Percentiles rank a stretch among this genome's conserved stretches.
Evolutionary conservation across 371 early-diverging fungal species (phyloP).

Genomic region (Thermomucor indicae-seudaticae): DNA sequence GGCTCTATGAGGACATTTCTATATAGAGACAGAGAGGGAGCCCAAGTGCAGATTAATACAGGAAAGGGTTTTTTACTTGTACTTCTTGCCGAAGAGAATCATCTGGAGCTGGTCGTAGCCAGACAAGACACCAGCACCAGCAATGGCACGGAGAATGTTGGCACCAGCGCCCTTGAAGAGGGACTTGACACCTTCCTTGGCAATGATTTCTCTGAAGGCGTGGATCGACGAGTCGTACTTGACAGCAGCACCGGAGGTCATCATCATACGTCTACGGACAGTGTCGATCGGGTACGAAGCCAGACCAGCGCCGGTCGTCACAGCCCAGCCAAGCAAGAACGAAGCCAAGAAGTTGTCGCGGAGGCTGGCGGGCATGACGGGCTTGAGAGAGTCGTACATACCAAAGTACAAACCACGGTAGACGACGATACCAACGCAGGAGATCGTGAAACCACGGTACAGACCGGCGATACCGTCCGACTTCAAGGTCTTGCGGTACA

Average conservation of each 20-base stretch:
- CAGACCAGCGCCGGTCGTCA: constrained; percentile 65
- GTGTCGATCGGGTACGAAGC: constrained; percentile 79
- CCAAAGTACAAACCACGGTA: constrained; percentile 81
- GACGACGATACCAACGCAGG: constrained; percentile 68
- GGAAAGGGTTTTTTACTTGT: too few relatives aligned
- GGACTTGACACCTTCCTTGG: constrained; percentile 67
- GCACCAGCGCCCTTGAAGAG: constrained; percentile 84
- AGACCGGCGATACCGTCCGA: constrained; percentile 69
- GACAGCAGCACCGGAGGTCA: constrained; percentile 73
- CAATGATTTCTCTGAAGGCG: constrained; percentile 66
- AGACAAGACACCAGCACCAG: constrained; percentile 74
- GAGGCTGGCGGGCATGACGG: constrained; percentile 49
- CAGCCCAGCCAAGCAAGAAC: constrained; percentile 64
- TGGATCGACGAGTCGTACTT: constrained; percentile 70
- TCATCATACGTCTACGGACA: constrained; percentile 81
- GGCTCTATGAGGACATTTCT: too few relatives aligned
- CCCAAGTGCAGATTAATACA: too few relatives aligned
- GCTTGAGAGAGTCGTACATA: constrained; percentile 72
- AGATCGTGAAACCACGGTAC: constrained; percentile 76
- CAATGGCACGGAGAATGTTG: constrained; percentile 78
- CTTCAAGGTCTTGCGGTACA: constrained; percentile 61
- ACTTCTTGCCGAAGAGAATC: constrained; percentile 49
- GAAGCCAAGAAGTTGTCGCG: constrained; percentile 53
- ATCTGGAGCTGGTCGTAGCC: constrained; percentile 61
- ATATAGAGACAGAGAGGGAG: too few relatives aligned